A percentile compares a stretch with the other conserved stretches of the same genome.
phyloP scores from a whole-genome alignment of 768 basidiomycete species.

The Rhodosporidiobolus odoratus region DNA sequence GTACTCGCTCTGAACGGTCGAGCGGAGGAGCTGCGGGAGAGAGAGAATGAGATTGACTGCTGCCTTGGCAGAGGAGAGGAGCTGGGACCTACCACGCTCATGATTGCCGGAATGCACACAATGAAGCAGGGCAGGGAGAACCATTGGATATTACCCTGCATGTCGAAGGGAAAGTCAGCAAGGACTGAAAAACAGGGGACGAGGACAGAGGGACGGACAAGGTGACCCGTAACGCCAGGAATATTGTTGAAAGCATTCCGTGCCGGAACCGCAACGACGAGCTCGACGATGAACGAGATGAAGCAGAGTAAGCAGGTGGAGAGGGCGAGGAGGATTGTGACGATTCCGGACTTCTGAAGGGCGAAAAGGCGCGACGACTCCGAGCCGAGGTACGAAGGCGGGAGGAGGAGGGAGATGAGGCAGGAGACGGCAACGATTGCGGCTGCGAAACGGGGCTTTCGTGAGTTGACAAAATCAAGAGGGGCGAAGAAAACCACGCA shows the following conservation, averaged over 20 bases:
- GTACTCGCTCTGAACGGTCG: slow-evolving; percentile 17
- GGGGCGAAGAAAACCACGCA: not conserved
- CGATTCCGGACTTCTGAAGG: slow-evolving; percentile 36
- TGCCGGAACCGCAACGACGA: slow-evolving; percentile 31
- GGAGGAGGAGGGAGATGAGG: slow-evolving; percentile 28
- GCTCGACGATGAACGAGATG: slow-evolving; percentile 25
- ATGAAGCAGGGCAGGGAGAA: slow-evolving; percentile 26
- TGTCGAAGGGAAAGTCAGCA: not conserved
- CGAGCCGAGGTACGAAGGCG: slow-evolving; percentile 30
- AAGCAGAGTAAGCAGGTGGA: slow-evolving; percentile 13
- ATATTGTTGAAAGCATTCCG: slow-evolving; percentile 10
- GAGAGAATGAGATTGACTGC: not conserved
- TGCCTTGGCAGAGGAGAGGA: not conserved
- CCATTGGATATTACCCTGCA: slow-evolving; percentile 38
- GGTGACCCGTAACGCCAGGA: slow-evolving; percentile 3
- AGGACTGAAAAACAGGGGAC: not conserved
- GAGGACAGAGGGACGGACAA: slow-evolving; percentile 7
- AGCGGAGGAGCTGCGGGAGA: slow-evolving; percentile 13
- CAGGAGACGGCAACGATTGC: slow-evolving; percentile 14
- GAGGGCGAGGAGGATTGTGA: slow-evolving; percentile 30
- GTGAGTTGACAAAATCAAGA: not conserved
- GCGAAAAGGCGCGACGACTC: slow-evolving; percentile 21
- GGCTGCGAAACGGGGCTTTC: not conserved
- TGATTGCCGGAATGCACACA: slow-evolving; percentile 26
- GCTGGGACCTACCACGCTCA: slow-evolving; percentile 18